Evolutionary conservation across 306 rosid genomes (phyloP).

Genomic region (Trichosanthes truncata): DNA sequence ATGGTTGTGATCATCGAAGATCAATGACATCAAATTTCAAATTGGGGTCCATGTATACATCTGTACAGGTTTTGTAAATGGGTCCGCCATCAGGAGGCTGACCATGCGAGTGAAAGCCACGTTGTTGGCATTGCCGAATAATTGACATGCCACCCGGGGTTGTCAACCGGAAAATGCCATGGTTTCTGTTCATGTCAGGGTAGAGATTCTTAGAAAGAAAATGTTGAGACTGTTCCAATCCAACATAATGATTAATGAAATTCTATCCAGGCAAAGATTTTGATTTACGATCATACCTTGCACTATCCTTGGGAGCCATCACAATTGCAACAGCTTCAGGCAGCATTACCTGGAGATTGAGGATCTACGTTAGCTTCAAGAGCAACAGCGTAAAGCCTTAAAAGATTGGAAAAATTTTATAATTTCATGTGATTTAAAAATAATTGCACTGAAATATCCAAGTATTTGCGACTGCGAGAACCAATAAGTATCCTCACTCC

Average conservation of each 20-base stretch:
- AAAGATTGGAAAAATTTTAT: background rate
- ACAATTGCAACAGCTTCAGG: conserved; percentile 97
- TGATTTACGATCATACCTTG: conserved; percentile 40
- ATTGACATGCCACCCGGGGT: conserved; percentile 89
- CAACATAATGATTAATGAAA: background rate
- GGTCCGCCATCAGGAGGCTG: conserved; percentile 94
- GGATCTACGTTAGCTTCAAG: conserved; percentile 2
- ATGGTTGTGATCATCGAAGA: conserved; percentile 50
- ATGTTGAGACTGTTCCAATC: background rate
- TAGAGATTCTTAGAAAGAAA: background rate
- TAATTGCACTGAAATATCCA: background rate
- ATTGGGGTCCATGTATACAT: conserved; percentile 82
- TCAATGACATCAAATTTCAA: conserved; percentile 83
- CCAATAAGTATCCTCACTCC: background rate
- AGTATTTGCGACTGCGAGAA: background rate
- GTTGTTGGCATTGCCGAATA: conserved; percentile 75
- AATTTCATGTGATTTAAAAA: background rate
- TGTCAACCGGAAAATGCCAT: conserved; percentile 92
- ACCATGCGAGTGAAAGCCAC: conserved; percentile 82
- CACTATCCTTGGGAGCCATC: conserved; percentile 83
- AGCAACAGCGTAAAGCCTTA: background rate
- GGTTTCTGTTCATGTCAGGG: conserved; percentile 46
- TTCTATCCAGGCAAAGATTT: background rate
- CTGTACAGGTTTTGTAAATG: conserved; percentile 72
- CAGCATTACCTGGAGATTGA: conserved; percentile 67